Conservation (phyloP, 2,329 filamentous ascomycete genomes). For the Aspergillus niger region DNA sequence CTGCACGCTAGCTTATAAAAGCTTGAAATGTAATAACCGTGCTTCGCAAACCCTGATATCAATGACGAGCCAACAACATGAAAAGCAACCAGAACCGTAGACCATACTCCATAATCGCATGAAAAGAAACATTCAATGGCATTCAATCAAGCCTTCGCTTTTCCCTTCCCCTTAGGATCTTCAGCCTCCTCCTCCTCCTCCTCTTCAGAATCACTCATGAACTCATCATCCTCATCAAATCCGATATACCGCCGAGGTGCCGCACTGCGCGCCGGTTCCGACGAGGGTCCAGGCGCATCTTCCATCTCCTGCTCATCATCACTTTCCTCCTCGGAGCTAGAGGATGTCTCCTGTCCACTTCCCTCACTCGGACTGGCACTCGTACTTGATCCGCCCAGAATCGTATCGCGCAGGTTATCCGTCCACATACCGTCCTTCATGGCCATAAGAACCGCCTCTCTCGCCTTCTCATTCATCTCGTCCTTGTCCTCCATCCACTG, state of each 20-base stretch:
- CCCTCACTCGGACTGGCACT: conserved; percentile 40
- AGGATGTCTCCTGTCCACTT: conserved; percentile 33
- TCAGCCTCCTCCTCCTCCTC: conserved; percentile 33
- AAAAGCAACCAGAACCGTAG: conserved; percentile 2
- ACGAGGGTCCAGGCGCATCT: conserved; percentile 31
- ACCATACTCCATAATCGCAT: conserved; percentile 6
- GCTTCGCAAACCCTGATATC: not conserved
- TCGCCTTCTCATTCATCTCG: conserved; percentile 79
- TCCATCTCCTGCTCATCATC: conserved; percentile 42
- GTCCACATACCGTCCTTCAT: conserved; percentile 62
- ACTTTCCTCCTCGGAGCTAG: conserved; percentile 39
- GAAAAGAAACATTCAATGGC: not conserved
- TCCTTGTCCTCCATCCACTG: conserved; percentile 97
- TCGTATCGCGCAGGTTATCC: conserved; percentile 43
- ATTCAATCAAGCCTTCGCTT: conserved; percentile 33
- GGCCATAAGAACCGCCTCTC: conserved; percentile 72
- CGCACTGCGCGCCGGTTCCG: conserved; percentile 26
- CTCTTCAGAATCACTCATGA: conserved; percentile 48
- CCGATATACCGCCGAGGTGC: conserved; percentile 45
- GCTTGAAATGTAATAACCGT: not conserved
- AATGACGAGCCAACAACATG: not conserved
- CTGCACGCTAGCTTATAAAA: not conserved
- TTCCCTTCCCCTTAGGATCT: conserved; percentile 38
- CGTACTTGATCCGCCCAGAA: conserved; percentile 40
- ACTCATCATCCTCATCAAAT: conserved; percentile 53